Evolutionary conservation across 2,329 filamentous ascomycete genomes (phyloP).

Genomic region (Cordyceps cateniannulata): DNA sequence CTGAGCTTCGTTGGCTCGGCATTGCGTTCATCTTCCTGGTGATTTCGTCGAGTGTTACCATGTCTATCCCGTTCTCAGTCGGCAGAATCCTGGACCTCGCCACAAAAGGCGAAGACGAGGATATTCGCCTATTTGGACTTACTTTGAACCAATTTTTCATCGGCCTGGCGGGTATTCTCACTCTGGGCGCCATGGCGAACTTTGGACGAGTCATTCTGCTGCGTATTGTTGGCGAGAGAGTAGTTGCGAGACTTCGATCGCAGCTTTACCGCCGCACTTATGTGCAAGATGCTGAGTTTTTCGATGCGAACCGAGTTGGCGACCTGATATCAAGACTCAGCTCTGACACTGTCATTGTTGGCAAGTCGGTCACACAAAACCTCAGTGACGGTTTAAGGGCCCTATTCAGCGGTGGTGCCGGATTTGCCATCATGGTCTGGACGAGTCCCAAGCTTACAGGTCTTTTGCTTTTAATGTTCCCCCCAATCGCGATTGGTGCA

Average conservation of each 20-base stretch:
- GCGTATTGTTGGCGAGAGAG: conserved; percentile 88
- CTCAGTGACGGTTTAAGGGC: conserved; percentile 91
- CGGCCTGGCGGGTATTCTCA: conserved; percentile 68
- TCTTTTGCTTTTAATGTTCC: conserved; percentile 79
- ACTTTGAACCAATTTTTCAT: conserved; percentile 83
- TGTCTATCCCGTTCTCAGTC: conserved; percentile 95
- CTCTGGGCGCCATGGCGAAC: conserved; percentile 80
- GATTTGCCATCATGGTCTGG: conserved; percentile 91
- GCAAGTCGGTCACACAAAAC: conserved; percentile 97
- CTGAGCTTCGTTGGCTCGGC: conserved; percentile 71
- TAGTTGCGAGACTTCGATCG: conserved; percentile 83
- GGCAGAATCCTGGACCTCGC: conserved; percentile 92
- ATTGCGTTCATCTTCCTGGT: conserved; percentile 80
- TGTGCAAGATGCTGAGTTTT: conserved; percentile 97
- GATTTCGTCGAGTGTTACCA: conserved; percentile 85
- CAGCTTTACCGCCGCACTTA: conserved; percentile 88
- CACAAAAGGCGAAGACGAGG: conserved; percentile 63
- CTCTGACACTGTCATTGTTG: conserved; percentile 95
- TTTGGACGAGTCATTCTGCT: conserved; percentile 91
- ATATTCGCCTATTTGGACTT: conserved; percentile 71
- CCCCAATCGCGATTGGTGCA: conserved; percentile 82
- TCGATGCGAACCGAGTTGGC: conserved; percentile 94
- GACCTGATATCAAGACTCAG: conserved; percentile 93
- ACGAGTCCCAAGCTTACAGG: conserved; percentile 86
- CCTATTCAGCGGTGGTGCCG: conserved; percentile 81